Conservation (phyloP, 148 eudicot genomes). For the Amaranthus palmeri region DNA sequence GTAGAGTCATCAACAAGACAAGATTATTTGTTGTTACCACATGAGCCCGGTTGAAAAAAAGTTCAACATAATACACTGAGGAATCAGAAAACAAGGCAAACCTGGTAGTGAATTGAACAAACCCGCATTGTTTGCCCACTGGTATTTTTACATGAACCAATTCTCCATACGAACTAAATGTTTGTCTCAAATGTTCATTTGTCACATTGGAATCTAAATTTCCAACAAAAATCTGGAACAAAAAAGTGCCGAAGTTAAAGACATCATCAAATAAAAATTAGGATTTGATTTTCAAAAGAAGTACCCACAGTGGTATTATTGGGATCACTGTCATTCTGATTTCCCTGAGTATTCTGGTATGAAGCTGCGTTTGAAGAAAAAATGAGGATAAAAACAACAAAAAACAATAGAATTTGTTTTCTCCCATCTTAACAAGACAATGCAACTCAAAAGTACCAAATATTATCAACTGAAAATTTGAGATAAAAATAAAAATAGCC, state of each 20-base stretch:
- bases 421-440: constrained; percentile 1
- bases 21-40: background rate
- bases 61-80: background rate
- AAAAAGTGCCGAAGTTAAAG: constrained; percentile 6
- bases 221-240: constrained; percentile 82
- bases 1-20: constrained; percentile 5
- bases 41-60: background rate
- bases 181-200: constrained; percentile 75
- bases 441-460: background rate
- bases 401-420: background rate
- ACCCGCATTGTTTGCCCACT: constrained; percentile 85
- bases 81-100: constrained; percentile 17
- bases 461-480: background rate
- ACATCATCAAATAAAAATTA: constrained; percentile 1
- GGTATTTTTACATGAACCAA: constrained; percentile 88
- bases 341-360: constrained; percentile 65
- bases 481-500: background rate
- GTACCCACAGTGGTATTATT: constrained; percentile 87
- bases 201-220: constrained; percentile 74
- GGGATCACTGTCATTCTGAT: constrained; percentile 83
- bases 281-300: constrained; percentile 7
- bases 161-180: constrained; percentile 71
- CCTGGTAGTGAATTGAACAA: constrained; percentile 93
- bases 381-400: constrained; percentile 14
- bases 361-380: constrained; percentile 51